Conservation (phyloP, 129 eudicot genomes). For the Silybum marianum region DNA sequence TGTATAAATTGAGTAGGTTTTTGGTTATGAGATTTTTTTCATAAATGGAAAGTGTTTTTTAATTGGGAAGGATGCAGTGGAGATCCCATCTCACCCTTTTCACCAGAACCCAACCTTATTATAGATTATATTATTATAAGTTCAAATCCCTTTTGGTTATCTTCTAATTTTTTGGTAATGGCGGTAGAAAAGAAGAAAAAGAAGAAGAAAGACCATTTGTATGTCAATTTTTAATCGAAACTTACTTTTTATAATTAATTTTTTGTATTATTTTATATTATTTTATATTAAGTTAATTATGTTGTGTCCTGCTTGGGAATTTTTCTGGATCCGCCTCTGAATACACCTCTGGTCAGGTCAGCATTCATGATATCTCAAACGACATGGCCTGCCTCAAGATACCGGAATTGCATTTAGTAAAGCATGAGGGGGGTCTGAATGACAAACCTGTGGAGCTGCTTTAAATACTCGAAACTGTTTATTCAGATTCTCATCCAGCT, state of each 20-base stretch:
- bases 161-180: no score
- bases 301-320: not conserved
- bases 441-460: conserved; percentile 98
- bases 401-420: not conserved
- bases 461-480: conserved; percentile 87
- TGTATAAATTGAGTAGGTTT: no score
- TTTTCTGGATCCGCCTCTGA: not conserved
- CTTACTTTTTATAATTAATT: not conserved
- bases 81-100: no score
- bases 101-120: no score
- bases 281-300: no score
- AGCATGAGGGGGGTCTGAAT: not conserved
- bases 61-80: no score
- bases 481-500: conserved; percentile 89
- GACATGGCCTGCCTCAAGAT: not conserved
- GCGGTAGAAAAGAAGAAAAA: not conserved
- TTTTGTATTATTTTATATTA: no score
- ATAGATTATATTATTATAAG: no score
- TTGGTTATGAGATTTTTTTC: no score
- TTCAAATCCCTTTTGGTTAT: no score
- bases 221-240: not conserved
- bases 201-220: not conserved
- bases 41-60: no score
- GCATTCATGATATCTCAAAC: not conserved
- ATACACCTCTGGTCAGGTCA: not conserved